Evolutionary conservation across 1,284 basidiomycete genomes (phyloP).

Genomic region (Ceratorhiza oryzae-sativae): DNA sequence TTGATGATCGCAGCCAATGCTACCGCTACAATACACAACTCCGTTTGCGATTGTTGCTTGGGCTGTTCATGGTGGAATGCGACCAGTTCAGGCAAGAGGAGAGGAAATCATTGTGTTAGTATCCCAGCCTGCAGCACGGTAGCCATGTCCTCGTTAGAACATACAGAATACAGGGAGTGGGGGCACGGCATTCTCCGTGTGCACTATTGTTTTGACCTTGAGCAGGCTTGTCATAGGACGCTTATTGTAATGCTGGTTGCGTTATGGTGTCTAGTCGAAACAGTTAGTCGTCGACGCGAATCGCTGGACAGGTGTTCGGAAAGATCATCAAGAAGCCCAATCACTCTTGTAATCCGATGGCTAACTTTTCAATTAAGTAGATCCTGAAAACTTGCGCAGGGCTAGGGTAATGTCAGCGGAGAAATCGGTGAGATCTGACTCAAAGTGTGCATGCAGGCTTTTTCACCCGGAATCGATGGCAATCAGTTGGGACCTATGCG

Average conservation of each 20-base stretch:
- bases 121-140: not conserved
- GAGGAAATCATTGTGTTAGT: not conserved
- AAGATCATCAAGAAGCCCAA: not conserved
- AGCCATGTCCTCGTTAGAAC: constrained; percentile 26
- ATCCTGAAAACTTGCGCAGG: constrained; percentile 34
- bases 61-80: constrained; percentile 17
- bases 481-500: not conserved
- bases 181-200: constrained; percentile 57
- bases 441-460: not conserved
- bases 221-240: not conserved
- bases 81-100: not conserved
- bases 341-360: not conserved
- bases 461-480: constrained; percentile 4
- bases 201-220: constrained; percentile 49
- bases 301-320: not conserved
- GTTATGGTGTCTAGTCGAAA: not conserved
- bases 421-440: constrained; percentile 2
- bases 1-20: constrained; percentile 61
- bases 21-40: constrained; percentile 67
- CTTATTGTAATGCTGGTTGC: not conserved
- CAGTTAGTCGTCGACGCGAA: not conserved
- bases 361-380: constrained; percentile 5
- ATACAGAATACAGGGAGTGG: constrained; percentile 59
- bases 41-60: constrained; percentile 62
- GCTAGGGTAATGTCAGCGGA: constrained; percentile 1